Conservation (phyloP, 2,329 filamentous ascomycete genomes). For the Phialemoniopsis sp. region DNA sequence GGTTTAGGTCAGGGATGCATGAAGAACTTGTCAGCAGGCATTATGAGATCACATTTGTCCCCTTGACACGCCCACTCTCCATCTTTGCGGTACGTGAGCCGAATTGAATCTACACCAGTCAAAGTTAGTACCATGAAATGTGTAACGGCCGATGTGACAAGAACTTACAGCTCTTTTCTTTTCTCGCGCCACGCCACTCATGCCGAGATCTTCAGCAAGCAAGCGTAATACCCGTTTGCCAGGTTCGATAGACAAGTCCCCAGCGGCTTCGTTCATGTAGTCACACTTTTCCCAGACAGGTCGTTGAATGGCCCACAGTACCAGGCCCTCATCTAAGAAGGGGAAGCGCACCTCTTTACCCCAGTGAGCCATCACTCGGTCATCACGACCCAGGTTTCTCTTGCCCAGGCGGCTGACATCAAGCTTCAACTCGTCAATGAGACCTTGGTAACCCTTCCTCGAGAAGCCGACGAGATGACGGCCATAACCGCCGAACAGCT, state of each 20-base stretch:
- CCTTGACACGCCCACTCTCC: slow-evolving; percentile 65
- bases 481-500: slow-evolving; percentile 90
- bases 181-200: slow-evolving; percentile 70
- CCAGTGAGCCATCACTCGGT: slow-evolving; percentile 87
- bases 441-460: slow-evolving; percentile 62
- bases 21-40: too few species aligned
- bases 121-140: not conserved
- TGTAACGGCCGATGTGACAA: slow-evolving; percentile 11
- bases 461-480: slow-evolving; percentile 76
- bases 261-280: slow-evolving; percentile 52
- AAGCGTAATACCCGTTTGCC: slow-evolving; percentile 80
- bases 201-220: slow-evolving; percentile 68
- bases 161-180: slow-evolving; percentile 81
- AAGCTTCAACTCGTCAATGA: slow-evolving; percentile 78
- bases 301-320: slow-evolving; percentile 71
- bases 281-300: slow-evolving; percentile 87
- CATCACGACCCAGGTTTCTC: slow-evolving; percentile 92
- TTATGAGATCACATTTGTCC: slow-evolving; percentile 57
- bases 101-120: slow-evolving; percentile 64
- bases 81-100: slow-evolving; percentile 81
- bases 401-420: slow-evolving; percentile 84
- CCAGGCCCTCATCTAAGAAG: slow-evolving; percentile 81
- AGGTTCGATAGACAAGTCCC: slow-evolving; percentile 53
- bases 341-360: slow-evolving; percentile 86
- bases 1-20: too few species aligned